Percentiles rank a stretch among this genome's conserved stretches.
These are phyloP conservation scores for Anthracocystis setariae DNA, from an alignment of 1,284 basidiomycete genomes.

Conservation along the genomic window DNA sequence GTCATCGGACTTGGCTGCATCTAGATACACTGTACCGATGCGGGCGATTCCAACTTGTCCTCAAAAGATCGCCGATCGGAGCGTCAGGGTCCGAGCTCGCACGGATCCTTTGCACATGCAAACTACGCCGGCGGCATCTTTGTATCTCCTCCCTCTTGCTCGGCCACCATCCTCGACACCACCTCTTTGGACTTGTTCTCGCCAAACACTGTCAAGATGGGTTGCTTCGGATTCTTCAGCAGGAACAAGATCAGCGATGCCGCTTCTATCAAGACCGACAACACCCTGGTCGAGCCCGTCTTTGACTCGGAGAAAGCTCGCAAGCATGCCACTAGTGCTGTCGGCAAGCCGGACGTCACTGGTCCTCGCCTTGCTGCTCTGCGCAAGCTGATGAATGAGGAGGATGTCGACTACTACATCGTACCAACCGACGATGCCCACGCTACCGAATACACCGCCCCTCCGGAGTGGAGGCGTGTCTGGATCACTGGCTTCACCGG, in stretches of 20 bases:
- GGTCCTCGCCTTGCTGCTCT: slow-evolving; percentile 72
- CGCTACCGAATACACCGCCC: slow-evolving; percentile 84
- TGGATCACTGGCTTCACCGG: slow-evolving; percentile 88
- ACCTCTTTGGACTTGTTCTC: neutral
- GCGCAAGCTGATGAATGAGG: slow-evolving; percentile 50
- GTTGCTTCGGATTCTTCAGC: slow-evolving; percentile 40
- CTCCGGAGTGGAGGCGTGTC: slow-evolving; percentile 81
- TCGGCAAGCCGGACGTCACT: slow-evolving; percentile 32
- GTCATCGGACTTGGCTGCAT: neutral
- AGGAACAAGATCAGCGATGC: slow-evolving; percentile 21
- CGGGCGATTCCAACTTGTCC: too few relatives aligned
- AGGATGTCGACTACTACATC: slow-evolving; percentile 67
- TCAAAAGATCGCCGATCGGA: slow-evolving; percentile 15
- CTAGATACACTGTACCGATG: neutral
- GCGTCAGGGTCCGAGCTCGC: slow-evolving; percentile 16
- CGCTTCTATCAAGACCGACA: slow-evolving; percentile 34
- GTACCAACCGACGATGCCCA: slow-evolving; percentile 88
- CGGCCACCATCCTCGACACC: neutral
- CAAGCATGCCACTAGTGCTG: slow-evolving; percentile 3
- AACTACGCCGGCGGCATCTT: neutral
- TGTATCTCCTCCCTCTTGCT: neutral
- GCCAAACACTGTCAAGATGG: slow-evolving; percentile 13
- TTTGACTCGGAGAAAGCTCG: slow-evolving; percentile 20
- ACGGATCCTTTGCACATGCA: slow-evolving; percentile 2
- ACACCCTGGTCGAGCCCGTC: slow-evolving; percentile 31